These are phyloP conservation scores for Mycocentrospora acerina DNA, from an alignment of 2,329 filamentous ascomycete genomes.

Conservation along the genomic window DNA sequence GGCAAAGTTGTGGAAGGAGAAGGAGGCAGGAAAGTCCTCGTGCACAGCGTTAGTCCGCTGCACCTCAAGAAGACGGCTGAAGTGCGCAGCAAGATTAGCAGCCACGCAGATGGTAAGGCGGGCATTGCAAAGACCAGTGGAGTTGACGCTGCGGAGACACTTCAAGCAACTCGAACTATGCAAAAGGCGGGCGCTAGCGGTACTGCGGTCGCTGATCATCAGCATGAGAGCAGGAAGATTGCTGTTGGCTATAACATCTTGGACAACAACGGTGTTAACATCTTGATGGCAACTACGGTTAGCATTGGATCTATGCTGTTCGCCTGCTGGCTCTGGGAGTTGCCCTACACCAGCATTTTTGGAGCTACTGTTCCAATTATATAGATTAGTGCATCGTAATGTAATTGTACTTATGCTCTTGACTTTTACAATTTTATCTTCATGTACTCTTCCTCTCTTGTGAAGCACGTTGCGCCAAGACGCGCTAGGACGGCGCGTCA, in stretches of 20 bases:
- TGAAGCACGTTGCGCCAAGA: constrained; percentile 23
- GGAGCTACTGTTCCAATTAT: too few species aligned
- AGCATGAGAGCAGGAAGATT: constrained; percentile 53
- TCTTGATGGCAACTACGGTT: constrained; percentile 83
- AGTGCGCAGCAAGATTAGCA: constrained; percentile 44
- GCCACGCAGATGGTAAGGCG: constrained; percentile 44
- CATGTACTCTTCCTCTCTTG: too few species aligned
- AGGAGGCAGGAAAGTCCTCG: constrained; percentile 63
- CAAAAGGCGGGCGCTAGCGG: constrained; percentile 30
- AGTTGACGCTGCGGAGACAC: constrained; percentile 14
- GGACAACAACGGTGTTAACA: constrained; percentile 95
- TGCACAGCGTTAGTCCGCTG: constrained; percentile 35
- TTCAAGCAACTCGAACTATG: constrained; percentile 35
- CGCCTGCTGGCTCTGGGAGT: constrained; percentile 34
- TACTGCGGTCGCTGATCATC: constrained; percentile 29
- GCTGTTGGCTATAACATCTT: constrained; percentile 71
- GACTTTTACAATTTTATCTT: too few species aligned
- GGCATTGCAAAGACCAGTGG: constrained; percentile 37
- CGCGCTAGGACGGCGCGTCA: constrained; percentile 38
- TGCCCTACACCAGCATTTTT: constrained; percentile 29
- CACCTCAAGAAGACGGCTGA: constrained; percentile 33
- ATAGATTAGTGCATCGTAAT: too few species aligned
- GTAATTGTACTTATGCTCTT: too few species aligned
- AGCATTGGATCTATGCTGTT: constrained; percentile 74
- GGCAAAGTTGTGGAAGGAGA: constrained; percentile 89